These are phyloP conservation scores for Sporobolomyces roseus DNA, from an alignment of 768 basidiomycete species.

Conservation along the genomic window DNA sequence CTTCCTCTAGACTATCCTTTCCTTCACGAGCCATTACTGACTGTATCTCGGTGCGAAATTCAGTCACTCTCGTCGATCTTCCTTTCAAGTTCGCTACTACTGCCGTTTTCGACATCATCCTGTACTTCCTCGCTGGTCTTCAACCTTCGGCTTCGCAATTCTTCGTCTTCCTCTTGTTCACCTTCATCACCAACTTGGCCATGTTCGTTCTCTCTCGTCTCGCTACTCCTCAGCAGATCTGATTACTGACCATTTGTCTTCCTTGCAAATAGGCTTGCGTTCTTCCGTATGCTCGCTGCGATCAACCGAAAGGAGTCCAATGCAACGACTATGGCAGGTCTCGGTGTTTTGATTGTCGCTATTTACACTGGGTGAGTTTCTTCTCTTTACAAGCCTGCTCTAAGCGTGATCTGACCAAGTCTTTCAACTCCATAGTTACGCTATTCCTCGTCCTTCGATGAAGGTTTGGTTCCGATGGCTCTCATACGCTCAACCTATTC, in stretches of 20 bases:
- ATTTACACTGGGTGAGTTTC: slow-evolving; percentile 49
- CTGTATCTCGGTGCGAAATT: slow-evolving; percentile 45
- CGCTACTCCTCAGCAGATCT: slow-evolving; percentile 38
- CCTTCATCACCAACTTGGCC: slow-evolving; percentile 47
- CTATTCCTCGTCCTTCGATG: slow-evolving; percentile 49
- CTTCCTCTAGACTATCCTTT: slow-evolving; percentile 52
- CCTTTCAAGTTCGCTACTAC: slow-evolving; percentile 47
- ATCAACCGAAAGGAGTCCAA: slow-evolving; percentile 34
- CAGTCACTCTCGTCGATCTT: slow-evolving; percentile 44
- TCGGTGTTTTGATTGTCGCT: slow-evolving; percentile 47
- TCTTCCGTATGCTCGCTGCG: slow-evolving; percentile 42
- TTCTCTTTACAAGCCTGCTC: too few species aligned
- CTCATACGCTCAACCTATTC: slow-evolving; percentile 51
- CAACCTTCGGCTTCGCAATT: slow-evolving; percentile 51
- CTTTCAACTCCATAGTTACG: too few species aligned
- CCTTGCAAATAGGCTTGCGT: slow-evolving; percentile 20
- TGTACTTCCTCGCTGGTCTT: slow-evolving; percentile 53
- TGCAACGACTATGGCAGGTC: slow-evolving; percentile 33
- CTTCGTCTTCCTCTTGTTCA: slow-evolving; percentile 53
- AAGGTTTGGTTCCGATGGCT: slow-evolving; percentile 51
- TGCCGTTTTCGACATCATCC: slow-evolving; percentile 40
- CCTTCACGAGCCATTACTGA: slow-evolving; percentile 35
- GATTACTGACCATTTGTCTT: slow-evolving; percentile 8
- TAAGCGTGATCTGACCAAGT: too few species aligned
- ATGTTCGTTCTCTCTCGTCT: slow-evolving; percentile 51